Base-by-base conservation (phyloP, 768 basidiomycete genomes). In the Solioccasus polychromus region DNA sequence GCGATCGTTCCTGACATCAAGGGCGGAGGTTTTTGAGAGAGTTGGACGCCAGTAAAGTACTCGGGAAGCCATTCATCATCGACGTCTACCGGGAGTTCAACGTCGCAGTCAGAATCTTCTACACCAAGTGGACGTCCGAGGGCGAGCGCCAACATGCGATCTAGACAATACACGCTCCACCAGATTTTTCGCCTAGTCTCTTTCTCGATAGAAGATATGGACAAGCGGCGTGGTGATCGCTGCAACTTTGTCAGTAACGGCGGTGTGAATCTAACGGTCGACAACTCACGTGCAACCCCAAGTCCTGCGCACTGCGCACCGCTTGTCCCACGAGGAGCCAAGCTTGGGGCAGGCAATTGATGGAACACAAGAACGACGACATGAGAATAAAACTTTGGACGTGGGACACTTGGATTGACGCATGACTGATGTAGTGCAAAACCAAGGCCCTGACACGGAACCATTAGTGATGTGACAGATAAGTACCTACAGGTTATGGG, bases 301-400 rank as follows among this genome's bases (percentile, higher is more conserved):
- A 74, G 69, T 95, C 92, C 65, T 94, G 92, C 3, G 88, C 92
- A 48, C 82, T 82, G 48, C 92, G 82, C 37, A 95, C 81, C 19
- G 89, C 92, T 64, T 94, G 92, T 34, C 92, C 92, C 44, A 92
- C 80, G 46, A 93, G 75, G 51, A 94, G 79, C 92, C 92, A 95
- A 24, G 92, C 90, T 68, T 93, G 92, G 3, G 92, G 92, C 41
- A 95, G 78, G 61, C 92, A 92, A 60, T 95, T 95, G 55, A 94
- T 77, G 43, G 91, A 92, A 61, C 92, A 93, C 48, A 95, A 73
- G 71, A 92, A 94, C 2, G 91, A 86, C 41, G 92, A 85, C 77
- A 93, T 79, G 44, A 95, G 75, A 51, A 90, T 79, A 62, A 93
- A 85, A 66, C 88, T 88, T 71, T 94, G 92, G 24, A 94, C 92